Evolutionary conservation across 2,329 filamentous ascomycete genomes (phyloP).

Genomic region (Sporothrix dimorphospora): DNA sequence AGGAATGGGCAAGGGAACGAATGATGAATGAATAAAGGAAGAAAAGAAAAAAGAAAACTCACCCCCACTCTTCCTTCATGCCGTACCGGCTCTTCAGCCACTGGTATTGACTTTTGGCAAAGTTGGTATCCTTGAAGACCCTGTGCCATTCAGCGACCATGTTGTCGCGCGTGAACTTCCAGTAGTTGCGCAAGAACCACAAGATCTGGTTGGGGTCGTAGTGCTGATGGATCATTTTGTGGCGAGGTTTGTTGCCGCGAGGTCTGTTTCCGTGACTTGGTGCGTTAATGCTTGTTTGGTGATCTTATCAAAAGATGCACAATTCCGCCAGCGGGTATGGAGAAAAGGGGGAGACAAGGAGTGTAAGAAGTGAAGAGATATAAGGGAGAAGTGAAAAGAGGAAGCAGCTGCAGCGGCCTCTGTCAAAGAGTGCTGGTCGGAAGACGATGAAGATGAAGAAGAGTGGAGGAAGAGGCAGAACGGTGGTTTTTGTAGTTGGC

Average conservation of each 20-base stretch:
- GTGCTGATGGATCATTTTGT: conserved; percentile 33
- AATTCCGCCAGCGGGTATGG: conserved; percentile 7
- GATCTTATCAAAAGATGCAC: conserved; percentile 21
- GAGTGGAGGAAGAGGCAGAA: not conserved
- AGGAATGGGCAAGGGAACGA: not conserved
- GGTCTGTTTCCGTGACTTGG: not conserved
- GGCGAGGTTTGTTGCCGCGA: not conserved
- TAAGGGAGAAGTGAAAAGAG: not conserved
- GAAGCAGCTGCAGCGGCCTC: not conserved
- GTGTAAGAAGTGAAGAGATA: not conserved
- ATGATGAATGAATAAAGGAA: not conserved
- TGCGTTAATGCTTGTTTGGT: not conserved
- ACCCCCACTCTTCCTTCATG: conserved; percentile 36
- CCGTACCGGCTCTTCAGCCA: conserved; percentile 34
- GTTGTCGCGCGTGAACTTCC: conserved; percentile 29
- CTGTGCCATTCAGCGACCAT: conserved; percentile 28
- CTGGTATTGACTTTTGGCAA: conserved; percentile 34
- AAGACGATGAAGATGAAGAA: not conserved
- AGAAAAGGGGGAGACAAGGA: not conserved
- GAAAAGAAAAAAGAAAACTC: conserved; percentile 14
- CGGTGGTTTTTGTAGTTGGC: not conserved
- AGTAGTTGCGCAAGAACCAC: conserved; percentile 35
- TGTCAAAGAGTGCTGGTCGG: not conserved
- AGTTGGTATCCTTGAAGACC: conserved; percentile 28
- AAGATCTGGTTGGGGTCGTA: conserved; percentile 33